Conservation (phyloP, 768 basidiomycete species). For the Trametes meyenii region DNA sequence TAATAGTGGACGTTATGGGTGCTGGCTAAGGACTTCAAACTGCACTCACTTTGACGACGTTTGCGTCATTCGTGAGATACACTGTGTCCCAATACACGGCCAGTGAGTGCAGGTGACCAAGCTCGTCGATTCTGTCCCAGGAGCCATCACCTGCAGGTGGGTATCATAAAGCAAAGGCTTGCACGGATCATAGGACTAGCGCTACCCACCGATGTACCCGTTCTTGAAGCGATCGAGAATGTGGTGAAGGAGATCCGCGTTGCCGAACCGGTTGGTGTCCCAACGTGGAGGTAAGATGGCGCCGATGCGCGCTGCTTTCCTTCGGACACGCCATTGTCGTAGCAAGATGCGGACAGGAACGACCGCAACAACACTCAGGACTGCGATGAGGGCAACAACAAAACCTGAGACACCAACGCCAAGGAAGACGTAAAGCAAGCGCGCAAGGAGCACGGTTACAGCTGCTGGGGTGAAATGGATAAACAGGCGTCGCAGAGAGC, state of each 20-base stretch:
- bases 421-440: background rate
- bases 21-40: too few species aligned
- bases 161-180: background rate
- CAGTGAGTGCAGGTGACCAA: slow-evolving; percentile 28
- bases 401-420: background rate
- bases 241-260: background rate
- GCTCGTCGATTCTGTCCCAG: slow-evolving; percentile 27
- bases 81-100: slow-evolving; percentile 26
- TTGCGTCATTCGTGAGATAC: slow-evolving; percentile 26
- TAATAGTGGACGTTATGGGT: background rate
- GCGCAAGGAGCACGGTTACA: background rate
- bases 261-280: background rate
- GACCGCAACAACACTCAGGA: background rate
- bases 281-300: slow-evolving; percentile 7
- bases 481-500: background rate
- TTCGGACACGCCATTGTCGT: background rate
- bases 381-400: background rate
- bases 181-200: background rate
- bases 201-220: slow-evolving; percentile 7
- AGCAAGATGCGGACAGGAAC: background rate
- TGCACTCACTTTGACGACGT: slow-evolving; percentile 37
- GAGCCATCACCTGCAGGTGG: slow-evolving; percentile 28
- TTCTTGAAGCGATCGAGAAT: slow-evolving; percentile 1
- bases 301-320: slow-evolving; percentile 1
- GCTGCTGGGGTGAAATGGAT: background rate